A percentile compares a stretch with the other conserved stretches of the same genome.
These are phyloP conservation scores for Talaromyces proteolyticus DNA, from an alignment of 495 filamentous ascomycete species.

Conservation along the genomic window DNA sequence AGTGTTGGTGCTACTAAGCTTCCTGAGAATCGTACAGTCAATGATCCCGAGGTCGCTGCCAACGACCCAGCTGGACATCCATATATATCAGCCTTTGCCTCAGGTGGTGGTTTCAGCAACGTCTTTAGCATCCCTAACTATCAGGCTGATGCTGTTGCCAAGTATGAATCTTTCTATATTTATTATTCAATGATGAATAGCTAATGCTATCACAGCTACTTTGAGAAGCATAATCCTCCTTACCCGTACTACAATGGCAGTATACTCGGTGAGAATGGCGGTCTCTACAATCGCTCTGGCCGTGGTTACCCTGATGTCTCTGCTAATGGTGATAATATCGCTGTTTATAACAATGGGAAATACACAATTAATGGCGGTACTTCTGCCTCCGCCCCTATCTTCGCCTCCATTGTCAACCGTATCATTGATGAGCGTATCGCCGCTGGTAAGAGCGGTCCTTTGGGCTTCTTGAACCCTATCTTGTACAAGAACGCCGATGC, in stretches of 20 bases:
- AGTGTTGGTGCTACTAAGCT: constrained; percentile 44
- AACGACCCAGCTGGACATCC: constrained; percentile 19
- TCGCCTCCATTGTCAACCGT: constrained; percentile 50
- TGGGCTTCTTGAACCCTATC: constrained; percentile 59
- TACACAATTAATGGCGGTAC: constrained; percentile 29
- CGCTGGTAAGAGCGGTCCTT: constrained; percentile 43
- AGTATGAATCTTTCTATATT: background rate
- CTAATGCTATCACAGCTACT: constrained; percentile 24
- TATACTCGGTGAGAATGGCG: constrained; percentile 35
- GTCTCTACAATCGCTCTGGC: constrained; percentile 53
- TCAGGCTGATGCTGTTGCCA: constrained; percentile 45
- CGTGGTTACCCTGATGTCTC: constrained; percentile 62
- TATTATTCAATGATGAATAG: background rate
- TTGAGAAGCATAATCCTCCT: constrained; percentile 37
- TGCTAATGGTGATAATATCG: constrained; percentile 52
- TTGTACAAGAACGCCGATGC: constrained; percentile 56
- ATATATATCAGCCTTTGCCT: constrained; percentile 27
- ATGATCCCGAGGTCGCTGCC: constrained; percentile 33
- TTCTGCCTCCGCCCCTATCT: constrained; percentile 50
- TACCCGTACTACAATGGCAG: constrained; percentile 39
- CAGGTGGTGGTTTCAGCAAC: constrained; percentile 66
- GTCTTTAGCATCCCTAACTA: constrained; percentile 55
- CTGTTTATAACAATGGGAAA: constrained; percentile 23
- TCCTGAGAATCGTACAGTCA: constrained; percentile 23
- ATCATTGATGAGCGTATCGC: constrained; percentile 58